Evolutionary conservation across 2,329 filamentous ascomycete genomes (phyloP), one percentile per base, ranked within the genome.

Genomic region (Paraphoma chrysanthemicola): DNA sequence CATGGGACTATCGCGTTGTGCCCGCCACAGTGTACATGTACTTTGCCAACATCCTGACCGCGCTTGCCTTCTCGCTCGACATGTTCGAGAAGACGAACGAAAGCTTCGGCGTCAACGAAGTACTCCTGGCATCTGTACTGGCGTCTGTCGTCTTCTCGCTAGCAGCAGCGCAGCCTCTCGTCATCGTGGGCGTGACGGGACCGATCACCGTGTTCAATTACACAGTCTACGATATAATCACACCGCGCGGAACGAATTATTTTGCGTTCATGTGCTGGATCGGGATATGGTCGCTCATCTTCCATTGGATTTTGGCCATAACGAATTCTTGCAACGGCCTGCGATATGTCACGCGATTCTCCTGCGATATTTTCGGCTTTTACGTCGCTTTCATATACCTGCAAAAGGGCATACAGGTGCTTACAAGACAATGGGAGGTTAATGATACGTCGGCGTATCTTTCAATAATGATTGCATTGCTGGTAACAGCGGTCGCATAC

Each of bases 201-300:
- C 92, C 92, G 3, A 96, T 97, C 54, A 96, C 93, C 14, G 92
- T 96, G 29, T 96, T 96, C 73, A 96, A 96, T 74, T 96, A 96
- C 72, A 97, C 93, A 3, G 91, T 96, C 2, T 96, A 93, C 79
- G 90, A 95, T 75, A 96, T 97, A 62, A 91, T 97, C 72, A 80
- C 83, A 1, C 88, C 90, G 1, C 87, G 87, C 0, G 91, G 90
- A 1, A 90, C 90, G 5, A 89, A 93, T 70, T 96, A 94, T 72
- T 86, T 96, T 52, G 87, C 89, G 6, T 97, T 97, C 75, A 96
- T 96, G 93, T 89, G 88, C 69, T 94, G 93, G 90, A 91, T 96
- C 69, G 92, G 91, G 60, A 84, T 96, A 62, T 97, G 92, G 92
- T 89, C 92, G 1, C 79, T 96, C 17, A 81, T 93, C 23, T 88